phyloP scores from a whole-genome alignment of 768 basidiomycete species.

The Pholiota molesta region DNA sequence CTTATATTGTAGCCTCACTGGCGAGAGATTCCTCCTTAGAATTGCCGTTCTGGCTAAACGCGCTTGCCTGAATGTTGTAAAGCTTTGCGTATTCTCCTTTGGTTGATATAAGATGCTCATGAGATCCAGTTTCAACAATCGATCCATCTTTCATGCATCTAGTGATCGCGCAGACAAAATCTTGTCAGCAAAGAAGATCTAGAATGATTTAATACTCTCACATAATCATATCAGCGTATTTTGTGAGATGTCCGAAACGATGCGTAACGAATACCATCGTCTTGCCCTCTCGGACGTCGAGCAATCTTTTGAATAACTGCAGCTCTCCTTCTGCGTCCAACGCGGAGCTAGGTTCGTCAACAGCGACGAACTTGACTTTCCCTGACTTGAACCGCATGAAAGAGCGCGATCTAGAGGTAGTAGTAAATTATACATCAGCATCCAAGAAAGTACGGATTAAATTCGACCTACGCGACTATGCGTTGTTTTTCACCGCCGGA shows the following conservation, averaged over 20 bases:
- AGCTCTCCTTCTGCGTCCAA: constrained; percentile 59
- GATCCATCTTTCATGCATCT: constrained; percentile 50
- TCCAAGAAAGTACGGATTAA: background rate
- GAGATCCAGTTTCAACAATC: constrained; percentile 43
- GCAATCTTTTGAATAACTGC: constrained; percentile 44
- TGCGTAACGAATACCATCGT: constrained; percentile 63
- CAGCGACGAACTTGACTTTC: constrained; percentile 48
- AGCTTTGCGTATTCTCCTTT: constrained; percentile 45
- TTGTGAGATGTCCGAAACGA: constrained; percentile 51
- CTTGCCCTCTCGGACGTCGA: constrained; percentile 42
- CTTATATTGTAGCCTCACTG: background rate
- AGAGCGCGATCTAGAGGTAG: constrained; percentile 40
- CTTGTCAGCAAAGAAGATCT: background rate
- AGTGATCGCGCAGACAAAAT: constrained; percentile 6
- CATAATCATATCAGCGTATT: constrained; percentile 55
- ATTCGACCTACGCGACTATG: constrained; percentile 38
- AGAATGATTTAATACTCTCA: constrained; percentile 27
- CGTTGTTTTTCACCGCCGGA: constrained; percentile 53
- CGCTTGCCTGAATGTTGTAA: constrained; percentile 41
- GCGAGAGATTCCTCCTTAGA: background rate
- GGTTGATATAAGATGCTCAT: constrained; percentile 37
- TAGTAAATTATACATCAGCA: constrained; percentile 4
- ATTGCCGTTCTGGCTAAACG: constrained; percentile 20
- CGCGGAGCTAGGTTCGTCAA: constrained; percentile 63
- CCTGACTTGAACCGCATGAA: constrained; percentile 46